phyloP scores from a whole-genome alignment of 768 basidiomycete genomes.

The Panus rudis region DNA sequence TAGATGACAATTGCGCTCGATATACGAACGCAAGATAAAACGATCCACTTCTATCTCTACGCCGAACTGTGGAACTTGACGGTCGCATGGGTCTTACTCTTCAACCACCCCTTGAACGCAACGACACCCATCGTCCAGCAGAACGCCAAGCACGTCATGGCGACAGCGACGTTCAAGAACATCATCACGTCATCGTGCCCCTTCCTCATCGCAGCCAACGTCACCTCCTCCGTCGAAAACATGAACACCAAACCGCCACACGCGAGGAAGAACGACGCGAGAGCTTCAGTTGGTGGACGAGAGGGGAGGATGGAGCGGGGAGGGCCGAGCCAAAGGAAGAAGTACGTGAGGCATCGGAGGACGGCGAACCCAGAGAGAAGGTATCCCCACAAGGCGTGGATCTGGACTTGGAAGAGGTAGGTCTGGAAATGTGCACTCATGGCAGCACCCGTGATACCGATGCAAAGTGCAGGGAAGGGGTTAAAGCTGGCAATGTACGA shows the following conservation, averaged over 20 bases:
- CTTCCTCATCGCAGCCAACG: conserved; percentile 84
- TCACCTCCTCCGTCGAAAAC: conserved; percentile 84
- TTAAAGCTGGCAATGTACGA: conserved; percentile 79
- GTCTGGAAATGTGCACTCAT: conserved; percentile 91
- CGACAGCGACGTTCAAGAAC: conserved; percentile 81
- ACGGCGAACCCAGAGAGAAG: conserved; percentile 73
- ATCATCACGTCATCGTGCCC: conserved; percentile 86
- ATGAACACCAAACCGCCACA: conserved; percentile 89
- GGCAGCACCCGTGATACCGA: conserved; percentile 88
- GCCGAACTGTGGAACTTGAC: conserved; percentile 30
- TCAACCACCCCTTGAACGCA: conserved; percentile 78
- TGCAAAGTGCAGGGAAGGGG: conserved; percentile 87
- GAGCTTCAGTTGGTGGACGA: conserved; percentile 87
- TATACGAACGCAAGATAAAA: no score
- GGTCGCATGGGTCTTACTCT: conserved; percentile 29
- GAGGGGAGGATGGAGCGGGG: conserved; percentile 82
- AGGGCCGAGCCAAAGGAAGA: conserved; percentile 88
- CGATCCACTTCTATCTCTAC: conserved; percentile 12
- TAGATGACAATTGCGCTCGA: no score
- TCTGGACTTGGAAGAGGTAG: conserved; percentile 91
- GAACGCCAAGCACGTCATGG: conserved; percentile 80
- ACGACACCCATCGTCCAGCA: conserved; percentile 76
- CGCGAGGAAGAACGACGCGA: conserved; percentile 81
- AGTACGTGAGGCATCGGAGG: conserved; percentile 83
- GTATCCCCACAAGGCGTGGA: conserved; percentile 89